A percentile compares a stretch with the other conserved stretches of the same genome.
phyloP scores from a whole-genome alignment of 768 basidiomycete genomes.

The Leccinum broughii region DNA sequence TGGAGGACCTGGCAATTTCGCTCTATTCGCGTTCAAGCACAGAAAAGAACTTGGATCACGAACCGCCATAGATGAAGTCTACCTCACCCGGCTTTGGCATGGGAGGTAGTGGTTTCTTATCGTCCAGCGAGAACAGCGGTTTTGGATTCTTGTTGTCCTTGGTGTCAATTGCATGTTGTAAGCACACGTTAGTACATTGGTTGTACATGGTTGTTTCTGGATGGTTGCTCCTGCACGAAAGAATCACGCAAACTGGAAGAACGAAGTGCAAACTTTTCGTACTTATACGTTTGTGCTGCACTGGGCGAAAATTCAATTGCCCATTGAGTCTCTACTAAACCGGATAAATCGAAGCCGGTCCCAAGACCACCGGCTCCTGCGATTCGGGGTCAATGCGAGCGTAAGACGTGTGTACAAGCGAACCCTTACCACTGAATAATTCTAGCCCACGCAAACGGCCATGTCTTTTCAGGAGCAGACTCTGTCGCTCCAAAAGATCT shows the following conservation, averaged over 20 bases:
- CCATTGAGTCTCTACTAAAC: slow-evolving; percentile 63
- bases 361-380: slow-evolving; percentile 76
- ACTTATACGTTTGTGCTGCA: slow-evolving; percentile 68
- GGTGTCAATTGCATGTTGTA: slow-evolving; percentile 57
- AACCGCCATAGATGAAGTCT: slow-evolving; percentile 76
- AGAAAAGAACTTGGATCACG: slow-evolving; percentile 19
- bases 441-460: slow-evolving; percentile 60
- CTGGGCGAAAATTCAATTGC: slow-evolving; percentile 66
- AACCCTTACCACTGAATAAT: slow-evolving; percentile 60
- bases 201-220: slow-evolving; percentile 60
- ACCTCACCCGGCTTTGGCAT: slow-evolving; percentile 63
- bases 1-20: slow-evolving; percentile 55
- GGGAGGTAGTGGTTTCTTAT: slow-evolving; percentile 36
- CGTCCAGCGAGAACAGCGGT: slow-evolving; percentile 43
- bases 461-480: slow-evolving; percentile 36
- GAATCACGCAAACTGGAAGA: neutral
- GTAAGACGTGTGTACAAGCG: neutral
- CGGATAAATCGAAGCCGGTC: slow-evolving; percentile 61
- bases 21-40: neutral
- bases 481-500: slow-evolving; percentile 28
- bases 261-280: slow-evolving; percentile 17
- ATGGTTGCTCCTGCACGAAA: slow-evolving; percentile 56
- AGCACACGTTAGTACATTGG: slow-evolving; percentile 58
- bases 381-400: neutral
- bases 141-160: slow-evolving; percentile 41